These are phyloP conservation scores for Fistulinella staudtii DNA, from an alignment of 1,284 basidiomycete genomes.

Conservation along the genomic window DNA sequence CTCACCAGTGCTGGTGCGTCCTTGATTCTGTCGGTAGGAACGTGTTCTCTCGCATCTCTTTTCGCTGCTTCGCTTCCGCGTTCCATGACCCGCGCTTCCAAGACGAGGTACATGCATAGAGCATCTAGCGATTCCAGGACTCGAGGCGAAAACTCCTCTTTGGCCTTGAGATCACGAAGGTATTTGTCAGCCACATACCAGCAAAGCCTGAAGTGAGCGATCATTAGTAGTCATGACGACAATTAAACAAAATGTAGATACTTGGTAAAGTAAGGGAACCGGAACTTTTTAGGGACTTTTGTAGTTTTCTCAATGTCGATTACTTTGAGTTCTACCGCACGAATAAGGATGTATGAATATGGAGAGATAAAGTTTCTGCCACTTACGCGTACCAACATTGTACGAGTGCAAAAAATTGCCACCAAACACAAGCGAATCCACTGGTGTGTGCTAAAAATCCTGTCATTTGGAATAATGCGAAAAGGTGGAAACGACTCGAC, in stretches of 20 bases:
- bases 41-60: slow-evolving; percentile 72
- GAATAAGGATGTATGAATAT: slow-evolving; percentile 2
- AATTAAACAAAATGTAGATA: slow-evolving; percentile 32
- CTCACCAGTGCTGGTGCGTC: slow-evolving; percentile 75
- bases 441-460: slow-evolving; percentile 76
- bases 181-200: slow-evolving; percentile 88
- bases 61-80: slow-evolving; percentile 56
- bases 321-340: slow-evolving; percentile 69
- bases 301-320: slow-evolving; percentile 91
- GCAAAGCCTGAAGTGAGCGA: slow-evolving; percentile 55
- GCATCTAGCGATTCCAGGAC: slow-evolving; percentile 69
- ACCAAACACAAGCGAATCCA: slow-evolving; percentile 92
- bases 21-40: slow-evolving; percentile 76
- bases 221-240: slow-evolving; percentile 3
- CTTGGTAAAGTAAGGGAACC: slow-evolving; percentile 86
- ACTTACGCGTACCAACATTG: slow-evolving; percentile 68
- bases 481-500: slow-evolving; percentile 29
- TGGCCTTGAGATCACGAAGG: slow-evolving; percentile 63
- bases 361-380: background rate
- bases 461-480: background rate
- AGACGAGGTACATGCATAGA: slow-evolving; percentile 76
- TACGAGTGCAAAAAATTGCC: slow-evolving; percentile 95
- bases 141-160: slow-evolving; percentile 56
- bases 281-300: slow-evolving; percentile 91
- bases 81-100: slow-evolving; percentile 69